Evolutionary conservation across 805 yeast species (phyloP).

Genomic region (Scheffersomyces ergatensis): DNA sequence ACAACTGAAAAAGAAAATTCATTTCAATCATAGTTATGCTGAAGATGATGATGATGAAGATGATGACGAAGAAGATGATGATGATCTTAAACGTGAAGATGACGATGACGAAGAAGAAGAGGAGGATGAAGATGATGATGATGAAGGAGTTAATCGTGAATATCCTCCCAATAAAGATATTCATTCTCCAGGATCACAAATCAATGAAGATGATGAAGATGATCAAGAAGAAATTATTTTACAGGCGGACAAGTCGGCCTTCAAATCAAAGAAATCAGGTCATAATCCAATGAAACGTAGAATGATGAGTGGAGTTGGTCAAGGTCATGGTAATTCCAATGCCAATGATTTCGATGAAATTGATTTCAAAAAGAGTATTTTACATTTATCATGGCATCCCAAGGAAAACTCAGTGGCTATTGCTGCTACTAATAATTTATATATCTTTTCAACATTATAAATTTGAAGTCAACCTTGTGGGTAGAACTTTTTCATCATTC

Average conservation of each 20-base stretch:
- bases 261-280: constrained; percentile 69
- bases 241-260: constrained; percentile 97
- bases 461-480: too few relatives aligned
- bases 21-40: constrained; percentile 17
- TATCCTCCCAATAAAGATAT: constrained; percentile 27
- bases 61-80: constrained; percentile 27
- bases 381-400: constrained; percentile 99
- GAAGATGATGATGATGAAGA: constrained; percentile 39
- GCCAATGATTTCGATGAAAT: constrained; percentile 73
- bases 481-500: too few relatives aligned
- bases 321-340: constrained; percentile 19
- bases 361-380: constrained; percentile 90
- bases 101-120: constrained; percentile 25
- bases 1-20: not conserved
- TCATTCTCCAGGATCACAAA: constrained; percentile 30
- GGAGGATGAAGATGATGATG: constrained; percentile 17
- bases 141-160: constrained; percentile 7
- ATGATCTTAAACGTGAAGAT: constrained; percentile 24
- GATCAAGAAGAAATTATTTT: constrained; percentile 64
- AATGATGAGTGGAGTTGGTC: constrained; percentile 48
- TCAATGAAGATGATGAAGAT: constrained; percentile 27
- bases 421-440: constrained; percentile 95
- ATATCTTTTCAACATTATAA: constrained; percentile 75
- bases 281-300: constrained; percentile 43
- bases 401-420: constrained; percentile 93